Evolutionary conservation across 2,329 filamentous ascomycete genomes (phyloP).

Genomic region (Colletotrichum sp.): DNA sequence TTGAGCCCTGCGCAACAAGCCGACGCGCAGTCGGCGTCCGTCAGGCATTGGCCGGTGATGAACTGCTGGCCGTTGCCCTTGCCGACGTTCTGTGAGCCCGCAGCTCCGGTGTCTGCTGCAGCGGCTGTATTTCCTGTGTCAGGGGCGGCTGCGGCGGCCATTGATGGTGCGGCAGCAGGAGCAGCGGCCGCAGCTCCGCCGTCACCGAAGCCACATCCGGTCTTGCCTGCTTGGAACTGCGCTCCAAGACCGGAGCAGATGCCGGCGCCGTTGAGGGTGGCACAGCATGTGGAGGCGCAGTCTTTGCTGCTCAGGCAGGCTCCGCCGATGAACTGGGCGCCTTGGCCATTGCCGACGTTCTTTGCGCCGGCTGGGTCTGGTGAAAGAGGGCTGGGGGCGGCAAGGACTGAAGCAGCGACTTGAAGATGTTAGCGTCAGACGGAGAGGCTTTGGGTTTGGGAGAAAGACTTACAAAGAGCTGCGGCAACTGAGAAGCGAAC

Average conservation of each 20-base stretch:
- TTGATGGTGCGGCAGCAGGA: background rate
- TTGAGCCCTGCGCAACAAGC: slow-evolving; percentile 36
- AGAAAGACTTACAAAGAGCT: slow-evolving; percentile 14
- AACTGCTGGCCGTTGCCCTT: slow-evolving; percentile 35
- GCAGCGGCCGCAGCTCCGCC: background rate
- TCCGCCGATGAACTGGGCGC: slow-evolving; percentile 34
- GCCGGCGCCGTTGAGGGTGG: slow-evolving; percentile 24
- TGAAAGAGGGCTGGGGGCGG: slow-evolving; percentile 24
- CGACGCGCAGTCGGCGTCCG: slow-evolving; percentile 34
- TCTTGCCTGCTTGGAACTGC: slow-evolving; percentile 31
- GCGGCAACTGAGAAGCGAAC: slow-evolving; percentile 11
- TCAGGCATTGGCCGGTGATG: slow-evolving; percentile 37
- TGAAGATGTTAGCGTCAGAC: too few relatives aligned
- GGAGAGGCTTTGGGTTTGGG: too few relatives aligned
- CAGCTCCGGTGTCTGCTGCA: background rate
- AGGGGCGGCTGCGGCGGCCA: background rate
- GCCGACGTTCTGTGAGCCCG: slow-evolving; percentile 30
- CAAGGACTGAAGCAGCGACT: slow-evolving; percentile 24
- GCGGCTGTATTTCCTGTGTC: background rate
- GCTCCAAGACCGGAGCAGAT: slow-evolving; percentile 30
- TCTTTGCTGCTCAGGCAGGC: slow-evolving; percentile 30
- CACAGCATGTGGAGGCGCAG: slow-evolving; percentile 30
- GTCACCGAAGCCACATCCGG: slow-evolving; percentile 29
- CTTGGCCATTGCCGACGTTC: slow-evolving; percentile 30
- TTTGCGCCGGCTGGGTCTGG: slow-evolving; percentile 31